A percentile compares a stretch with the other conserved stretches of the same genome.
These are phyloP conservation scores for Maudiozyma humilis DNA, from an alignment of 1,139 yeast species.

Conservation along the genomic window DNA sequence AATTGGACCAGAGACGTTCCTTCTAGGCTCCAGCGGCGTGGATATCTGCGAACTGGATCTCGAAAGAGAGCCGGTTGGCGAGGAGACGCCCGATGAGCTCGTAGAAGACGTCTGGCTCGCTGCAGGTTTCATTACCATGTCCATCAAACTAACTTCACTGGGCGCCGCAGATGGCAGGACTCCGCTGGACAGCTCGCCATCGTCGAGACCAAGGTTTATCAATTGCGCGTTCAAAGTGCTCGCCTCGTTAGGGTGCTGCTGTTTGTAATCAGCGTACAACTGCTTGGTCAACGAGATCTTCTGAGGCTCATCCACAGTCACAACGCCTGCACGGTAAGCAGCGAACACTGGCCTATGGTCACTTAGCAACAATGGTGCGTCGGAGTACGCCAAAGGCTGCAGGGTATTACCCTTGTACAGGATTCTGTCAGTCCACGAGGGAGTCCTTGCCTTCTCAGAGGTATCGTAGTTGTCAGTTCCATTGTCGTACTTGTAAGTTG, in stretches of 20 bases:
- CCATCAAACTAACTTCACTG: conserved; percentile 9
- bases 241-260: conserved; percentile 23
- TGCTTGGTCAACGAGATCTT: conserved; percentile 45
- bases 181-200: conserved; percentile 4
- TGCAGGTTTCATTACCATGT: conserved; percentile 2
- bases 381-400: conserved; percentile 50
- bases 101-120: background rate
- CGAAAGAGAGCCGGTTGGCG: conserved; percentile 6
- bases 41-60: conserved; percentile 5
- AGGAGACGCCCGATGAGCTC: background rate
- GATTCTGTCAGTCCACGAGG: conserved; percentile 95
- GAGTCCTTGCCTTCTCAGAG: conserved; percentile 85
- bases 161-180: conserved; percentile 2
- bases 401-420: conserved; percentile 51
- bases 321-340: conserved; percentile 54
- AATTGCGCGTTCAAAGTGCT: conserved; percentile 18
- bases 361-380: conserved; percentile 52
- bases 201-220: conserved; percentile 11
- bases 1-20: background rate
- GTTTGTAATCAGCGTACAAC: conserved; percentile 44
- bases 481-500: conserved; percentile 89
- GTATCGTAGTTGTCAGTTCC: conserved; percentile 72
- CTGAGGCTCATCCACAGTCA: conserved; percentile 51
- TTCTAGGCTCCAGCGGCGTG: conserved; percentile 7
- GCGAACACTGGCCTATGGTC: conserved; percentile 93